Conservation (phyloP, 176 grass and related monocot genomes). For the Dactylis glomerata region DNA sequence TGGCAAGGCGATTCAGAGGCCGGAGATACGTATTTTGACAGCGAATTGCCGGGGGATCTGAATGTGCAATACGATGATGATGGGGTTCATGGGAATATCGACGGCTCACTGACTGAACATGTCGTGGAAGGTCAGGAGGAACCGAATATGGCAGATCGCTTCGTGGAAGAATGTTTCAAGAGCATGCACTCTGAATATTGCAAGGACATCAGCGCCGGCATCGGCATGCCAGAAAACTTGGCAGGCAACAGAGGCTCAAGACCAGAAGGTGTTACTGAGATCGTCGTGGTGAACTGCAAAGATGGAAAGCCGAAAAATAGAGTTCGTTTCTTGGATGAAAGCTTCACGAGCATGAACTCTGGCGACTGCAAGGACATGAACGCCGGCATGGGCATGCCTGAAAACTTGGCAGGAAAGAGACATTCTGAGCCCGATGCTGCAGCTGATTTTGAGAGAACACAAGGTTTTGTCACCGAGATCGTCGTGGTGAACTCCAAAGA, state of each 20-base stretch:
- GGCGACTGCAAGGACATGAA: constrained; percentile 4
- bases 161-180: constrained; percentile 19
- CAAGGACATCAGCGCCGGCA: not conserved
- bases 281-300: not conserved
- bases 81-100: not conserved
- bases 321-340: not conserved
- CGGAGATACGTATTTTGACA: not conserved
- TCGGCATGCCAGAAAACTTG: not conserved
- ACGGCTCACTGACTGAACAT: not conserved
- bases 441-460: too few relatives aligned
- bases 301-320: not conserved
- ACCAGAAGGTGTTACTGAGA: not conserved
- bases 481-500: not conserved
- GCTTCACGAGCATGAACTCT: constrained; percentile 16
- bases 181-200: not conserved
- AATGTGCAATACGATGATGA: not conserved
- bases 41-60: not conserved
- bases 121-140: not conserved
- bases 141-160: not conserved
- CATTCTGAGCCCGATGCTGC: not conserved
- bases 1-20: not conserved
- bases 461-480: not conserved
- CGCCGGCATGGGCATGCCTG: not conserved
- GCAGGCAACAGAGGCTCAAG: not conserved
- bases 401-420: not conserved